Conservation (phyloP, 176 grass and related monocot species). For the Carex littledalei region DNA sequence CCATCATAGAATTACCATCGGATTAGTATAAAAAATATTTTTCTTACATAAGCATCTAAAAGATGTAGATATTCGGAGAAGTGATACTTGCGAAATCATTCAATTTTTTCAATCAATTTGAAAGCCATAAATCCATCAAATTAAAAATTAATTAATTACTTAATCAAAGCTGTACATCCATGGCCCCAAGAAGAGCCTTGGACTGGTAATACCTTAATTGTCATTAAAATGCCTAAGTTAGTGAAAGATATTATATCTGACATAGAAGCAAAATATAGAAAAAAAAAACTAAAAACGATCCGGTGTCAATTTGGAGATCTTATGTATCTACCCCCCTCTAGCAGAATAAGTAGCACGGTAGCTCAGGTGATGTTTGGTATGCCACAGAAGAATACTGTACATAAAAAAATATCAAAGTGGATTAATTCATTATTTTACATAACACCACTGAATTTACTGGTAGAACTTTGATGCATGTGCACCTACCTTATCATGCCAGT, state of each 20-base stretch:
- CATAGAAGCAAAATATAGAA: background rate
- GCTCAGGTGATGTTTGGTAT: background rate
- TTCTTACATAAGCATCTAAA: background rate
- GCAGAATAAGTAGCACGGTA: slow-evolving; percentile 16
- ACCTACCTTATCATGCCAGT: slow-evolving; percentile 87
- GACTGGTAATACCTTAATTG: no score
- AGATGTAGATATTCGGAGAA: background rate
- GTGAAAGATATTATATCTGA: background rate
- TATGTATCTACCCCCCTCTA: background rate
- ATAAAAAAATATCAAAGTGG: background rate
- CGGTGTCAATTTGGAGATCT: background rate
- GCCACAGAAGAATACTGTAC: slow-evolving; percentile 13
- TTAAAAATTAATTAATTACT: no score
- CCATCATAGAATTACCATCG: background rate
- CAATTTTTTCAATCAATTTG: background rate
- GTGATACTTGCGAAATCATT: background rate
- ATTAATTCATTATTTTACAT: background rate
- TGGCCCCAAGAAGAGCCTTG: no score
- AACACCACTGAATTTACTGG: background rate
- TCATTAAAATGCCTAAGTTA: no score
- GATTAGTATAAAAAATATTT: background rate
- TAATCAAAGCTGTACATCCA: background rate
- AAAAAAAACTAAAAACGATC: background rate
- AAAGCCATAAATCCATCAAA: no score
- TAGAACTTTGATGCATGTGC: slow-evolving; percentile 1